A percentile compares a stretch with the other conserved stretches of the same genome.
Conservation (phyloP, 371 early-diverging fungal genomes). For the Mortierella sp. region DNA sequence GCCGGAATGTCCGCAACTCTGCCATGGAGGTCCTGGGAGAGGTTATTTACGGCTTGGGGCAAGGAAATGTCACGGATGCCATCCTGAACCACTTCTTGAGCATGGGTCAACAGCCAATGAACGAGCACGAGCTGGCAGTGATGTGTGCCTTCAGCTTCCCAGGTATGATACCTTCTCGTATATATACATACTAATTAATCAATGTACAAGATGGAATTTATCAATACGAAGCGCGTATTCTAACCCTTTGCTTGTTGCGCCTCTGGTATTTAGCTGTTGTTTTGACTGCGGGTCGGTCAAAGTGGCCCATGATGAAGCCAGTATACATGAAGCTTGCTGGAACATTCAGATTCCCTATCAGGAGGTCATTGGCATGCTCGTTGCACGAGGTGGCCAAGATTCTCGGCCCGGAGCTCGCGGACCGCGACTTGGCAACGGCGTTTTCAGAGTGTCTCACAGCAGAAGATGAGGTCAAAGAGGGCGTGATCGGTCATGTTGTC, state of each 20-base stretch:
- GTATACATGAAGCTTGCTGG: slow-evolving; percentile 42
- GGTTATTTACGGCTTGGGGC: slow-evolving; percentile 63
- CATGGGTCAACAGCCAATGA: slow-evolving; percentile 43
- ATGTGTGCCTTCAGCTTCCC: slow-evolving; percentile 74
- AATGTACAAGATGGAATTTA: neutral
- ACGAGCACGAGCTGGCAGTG: slow-evolving; percentile 66
- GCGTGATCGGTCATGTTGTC: slow-evolving; percentile 69
- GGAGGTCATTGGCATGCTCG: slow-evolving; percentile 70
- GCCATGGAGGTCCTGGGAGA: slow-evolving; percentile 70
- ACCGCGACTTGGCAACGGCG: slow-evolving; percentile 68
- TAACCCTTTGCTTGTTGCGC: neutral
- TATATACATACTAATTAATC: no score
- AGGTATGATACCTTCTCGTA: slow-evolving; percentile 1
- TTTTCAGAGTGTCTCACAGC: slow-evolving; percentile 72
- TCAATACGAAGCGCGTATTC: neutral
- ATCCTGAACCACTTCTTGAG: slow-evolving; percentile 44
- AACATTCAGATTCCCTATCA: slow-evolving; percentile 42
- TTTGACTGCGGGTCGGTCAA: slow-evolving; percentile 71
- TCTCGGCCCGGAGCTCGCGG: slow-evolving; percentile 70
- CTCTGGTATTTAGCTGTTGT: slow-evolving; percentile 59
- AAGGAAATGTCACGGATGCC: slow-evolving; percentile 58
- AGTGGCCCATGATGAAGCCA: slow-evolving; percentile 53
- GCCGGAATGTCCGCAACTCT: slow-evolving; percentile 70
- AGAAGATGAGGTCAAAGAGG: slow-evolving; percentile 72
- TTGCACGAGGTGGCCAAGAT: slow-evolving; percentile 70